Evolutionary conservation across 306 rosid genomes (phyloP), one percentile per base, ranked within the genome.

Genomic region (Comarum palustre): DNA sequence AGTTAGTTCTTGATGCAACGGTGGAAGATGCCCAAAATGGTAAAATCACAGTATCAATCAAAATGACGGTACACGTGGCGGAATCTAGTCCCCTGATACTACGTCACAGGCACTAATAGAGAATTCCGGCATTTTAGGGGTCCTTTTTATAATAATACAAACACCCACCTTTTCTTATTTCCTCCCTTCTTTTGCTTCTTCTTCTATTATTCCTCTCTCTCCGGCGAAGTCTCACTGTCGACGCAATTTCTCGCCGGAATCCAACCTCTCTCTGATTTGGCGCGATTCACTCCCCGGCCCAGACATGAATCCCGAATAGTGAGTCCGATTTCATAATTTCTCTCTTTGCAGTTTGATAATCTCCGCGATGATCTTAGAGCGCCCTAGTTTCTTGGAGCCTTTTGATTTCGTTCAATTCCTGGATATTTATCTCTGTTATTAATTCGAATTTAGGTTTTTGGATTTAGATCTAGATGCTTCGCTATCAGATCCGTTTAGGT

Each of bases 221-320:
- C 90, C 87, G 84, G 82, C 83, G 75, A 83, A 75, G 68, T 43
- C 66, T 69, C 78, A 46, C 43, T 1, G 32, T 58, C 38, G 58
- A 36, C 22, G 50, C 66, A 51, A 32, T 48, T 62, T 66, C 71
- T 84, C 82, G 80, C 85, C 88, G 84, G 78, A 31, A 11, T 69
- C 45, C 9, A 3, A 48, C 8, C 15, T 68, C 42, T 64, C 8
- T 27, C 51, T 38, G 63, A 7, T 29, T 66, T 69, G 17, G 31
- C 55, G 47, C 60, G 81, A 72, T 76, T 88, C 69, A 1, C 61
- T 63, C 69, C 81, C 77, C 66, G 71, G 16, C 73, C 2, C 62
- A 72, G 66, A 79, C 89, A 94, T 94, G 98, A 94, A 88, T 86
- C 97, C 98, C 75, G 98, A 94, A 83, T 94, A 94, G 98, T 94